These are phyloP conservation scores for Blastobotrys persicus DNA, from an alignment of 1,139 yeast species.

Conservation along the genomic window DNA sequence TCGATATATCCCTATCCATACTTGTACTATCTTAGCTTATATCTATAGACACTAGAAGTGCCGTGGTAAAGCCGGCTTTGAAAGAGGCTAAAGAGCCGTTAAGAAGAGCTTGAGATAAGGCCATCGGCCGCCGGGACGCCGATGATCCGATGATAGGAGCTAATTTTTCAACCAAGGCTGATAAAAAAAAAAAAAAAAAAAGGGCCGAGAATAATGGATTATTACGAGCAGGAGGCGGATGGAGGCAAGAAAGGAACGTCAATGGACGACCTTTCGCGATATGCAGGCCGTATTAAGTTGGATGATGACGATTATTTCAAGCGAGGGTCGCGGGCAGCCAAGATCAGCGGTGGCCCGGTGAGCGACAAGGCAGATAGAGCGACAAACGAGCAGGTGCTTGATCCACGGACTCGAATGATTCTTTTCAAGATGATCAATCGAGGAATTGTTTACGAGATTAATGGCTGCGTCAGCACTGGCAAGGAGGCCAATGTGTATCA, in stretches of 20 bases:
- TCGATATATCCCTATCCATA: too few relatives aligned
- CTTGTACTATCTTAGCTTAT: too few relatives aligned
- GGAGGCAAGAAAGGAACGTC: constrained; percentile 12
- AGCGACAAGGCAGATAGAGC: constrained; percentile 89
- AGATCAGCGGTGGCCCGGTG: constrained; percentile 29
- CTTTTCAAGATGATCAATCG: constrained; percentile 76
- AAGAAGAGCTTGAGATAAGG: neutral
- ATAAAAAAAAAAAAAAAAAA: too few relatives aligned
- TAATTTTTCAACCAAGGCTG: neutral
- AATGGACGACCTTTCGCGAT: constrained; percentile 12
- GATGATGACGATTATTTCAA: constrained; percentile 32
- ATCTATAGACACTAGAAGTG: too few relatives aligned
- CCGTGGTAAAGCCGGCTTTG: too few relatives aligned
- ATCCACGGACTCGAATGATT: constrained; percentile 87
- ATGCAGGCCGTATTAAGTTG: constrained; percentile 24
- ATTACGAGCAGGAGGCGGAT: constrained; percentile 18
- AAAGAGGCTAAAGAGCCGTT: neutral
- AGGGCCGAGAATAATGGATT: constrained; percentile 17
- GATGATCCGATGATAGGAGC: neutral
- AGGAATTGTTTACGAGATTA: constrained; percentile 78
- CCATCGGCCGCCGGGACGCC: neutral
- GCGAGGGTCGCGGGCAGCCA: constrained; percentile 35
- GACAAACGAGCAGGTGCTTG: constrained; percentile 93
- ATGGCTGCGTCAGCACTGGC: constrained; percentile 95
- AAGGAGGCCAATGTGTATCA: constrained; percentile 98